Evolutionary conservation across 805 yeast species (phyloP), one percentile per base, ranked within the genome.

Genomic region (Metschnikowia henanensis): DNA sequence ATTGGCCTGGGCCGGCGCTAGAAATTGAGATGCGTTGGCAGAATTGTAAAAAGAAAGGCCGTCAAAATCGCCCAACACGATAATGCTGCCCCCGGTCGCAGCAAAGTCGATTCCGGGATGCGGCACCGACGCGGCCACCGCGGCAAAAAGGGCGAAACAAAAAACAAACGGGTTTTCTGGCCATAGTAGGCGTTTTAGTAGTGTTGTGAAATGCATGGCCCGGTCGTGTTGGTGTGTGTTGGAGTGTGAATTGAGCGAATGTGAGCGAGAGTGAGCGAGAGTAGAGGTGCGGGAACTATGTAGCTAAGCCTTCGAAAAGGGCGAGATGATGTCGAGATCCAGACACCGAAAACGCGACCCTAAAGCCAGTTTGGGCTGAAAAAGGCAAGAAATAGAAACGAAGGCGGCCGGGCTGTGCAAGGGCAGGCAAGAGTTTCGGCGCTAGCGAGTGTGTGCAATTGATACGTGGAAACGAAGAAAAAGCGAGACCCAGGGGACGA

Each of bases 11-110:
- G 44, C 19, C 21, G 46, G 39, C n/a, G 40, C 38, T 6, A 52
- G 43, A 25, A 50, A 52, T 29, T 52, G n/a, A 21, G 53, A 48
- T n/a, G 47, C 55, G 41, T 52, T 52, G 31, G 17, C 43, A 23
- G 39, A 38, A 30, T 41, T 31, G 47, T 52, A 54, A 37, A 50
- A 50, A 10, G 55, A 50, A 19, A 52, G 43, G 34, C 51, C 53
- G 34, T 47, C 53, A 22, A 37, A 54, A n/a, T 34, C 41, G 20
- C 58, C 58, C 34, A 54, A 41, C 5, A 54, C 39, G 16, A 43
- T 48, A 12, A 54, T 41, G 23, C 23, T 35, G 23, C 56, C 56
- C 37, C 58, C 58, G 12, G 49, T 35, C 37, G 39, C 45, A n/a
- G 13, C 33, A 26, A 47, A 53, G 39, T 50, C 49, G 21, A 53